These are phyloP conservation scores for Abrus precatorius DNA, from an alignment of 306 rosid genomes.

Conservation along the genomic window DNA sequence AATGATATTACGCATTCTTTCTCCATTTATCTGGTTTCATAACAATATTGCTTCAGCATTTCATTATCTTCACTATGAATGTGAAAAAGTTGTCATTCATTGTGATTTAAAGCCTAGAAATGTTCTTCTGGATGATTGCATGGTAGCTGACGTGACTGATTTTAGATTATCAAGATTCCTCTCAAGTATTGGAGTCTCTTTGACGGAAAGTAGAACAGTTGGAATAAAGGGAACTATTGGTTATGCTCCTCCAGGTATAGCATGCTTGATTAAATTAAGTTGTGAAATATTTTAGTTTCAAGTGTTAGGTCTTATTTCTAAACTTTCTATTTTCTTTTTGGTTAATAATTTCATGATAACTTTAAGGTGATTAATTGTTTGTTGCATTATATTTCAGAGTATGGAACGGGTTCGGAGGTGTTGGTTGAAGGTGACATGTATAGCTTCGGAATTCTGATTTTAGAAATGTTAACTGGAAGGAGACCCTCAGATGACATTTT, in stretches of 20 bases:
- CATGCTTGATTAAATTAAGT: too few relatives aligned
- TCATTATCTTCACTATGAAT: constrained; percentile 30
- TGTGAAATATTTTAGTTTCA: too few relatives aligned
- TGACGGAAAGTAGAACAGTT: neutral
- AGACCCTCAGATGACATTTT: constrained; percentile 48
- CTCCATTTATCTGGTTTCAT: too few relatives aligned
- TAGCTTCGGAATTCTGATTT: constrained; percentile 50
- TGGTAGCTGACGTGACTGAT: constrained; percentile 31
- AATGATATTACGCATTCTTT: too few relatives aligned
- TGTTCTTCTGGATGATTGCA: constrained; percentile 24
- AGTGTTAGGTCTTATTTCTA: neutral
- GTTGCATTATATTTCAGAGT: constrained; percentile 2
- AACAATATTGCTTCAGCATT: constrained; percentile 17
- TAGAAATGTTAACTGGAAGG: constrained; percentile 53
- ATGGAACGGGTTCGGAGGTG: constrained; percentile 46
- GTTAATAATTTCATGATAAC: neutral
- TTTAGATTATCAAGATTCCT: constrained; percentile 44
- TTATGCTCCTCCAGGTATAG: constrained; percentile 40
- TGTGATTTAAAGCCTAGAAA: constrained; percentile 39
- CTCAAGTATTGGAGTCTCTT: neutral
- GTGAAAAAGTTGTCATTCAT: constrained; percentile 3
- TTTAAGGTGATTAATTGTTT: neutral
- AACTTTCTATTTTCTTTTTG: neutral
- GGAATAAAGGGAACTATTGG: constrained; percentile 46
- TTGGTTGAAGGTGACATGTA: constrained; percentile 48